Base-by-base conservation (phyloP, 2,329 filamentous ascomycete genomes). In the Penicillium digitatum region DNA sequence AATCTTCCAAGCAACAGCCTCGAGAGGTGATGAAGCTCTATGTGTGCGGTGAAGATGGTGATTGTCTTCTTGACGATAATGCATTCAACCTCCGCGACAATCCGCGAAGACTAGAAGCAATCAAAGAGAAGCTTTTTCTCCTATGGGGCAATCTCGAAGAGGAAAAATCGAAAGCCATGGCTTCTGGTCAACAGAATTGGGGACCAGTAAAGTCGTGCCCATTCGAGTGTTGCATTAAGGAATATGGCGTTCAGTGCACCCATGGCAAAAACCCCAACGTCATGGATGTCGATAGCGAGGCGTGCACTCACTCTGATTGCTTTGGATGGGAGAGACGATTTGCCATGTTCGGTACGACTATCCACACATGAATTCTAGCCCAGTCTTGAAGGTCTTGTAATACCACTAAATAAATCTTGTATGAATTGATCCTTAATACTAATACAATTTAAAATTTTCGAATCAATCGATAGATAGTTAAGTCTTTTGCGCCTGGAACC, bases 71-170 rank as follows among this genome's bases (percentile, higher is more conserved):
- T 10, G 72, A 78, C 37, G 69, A 84, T 53, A 74, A 82, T 62
- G 80, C 86, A 39, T 69, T 70, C 7, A 73, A 84, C 69, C 78
- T 96, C 32, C 80, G 79, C 20, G 68, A 72, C n/a, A 75, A 87
- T 42, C 63, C 72, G 2, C 48, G 70, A 0, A 66, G 74, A 1
- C 74, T 94, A 1, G 68, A 64, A 3, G 59, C 70, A 7, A 74
- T 96, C 5, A 81, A 83, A 48, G 83, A 95, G 62, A 86, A 82
- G 62, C 77, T 96, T 52, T 93, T 87, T 68, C 76, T 84, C 34
- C 78, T 96, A 1, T 97, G 93, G 92, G 93, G 93, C 1, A 83
- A 96, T 57, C 77, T 96, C 1, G 86, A 92, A 67, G 90, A 95
- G 68, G 71, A 76, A 45, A 90, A 88, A 39, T 48, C 66, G 2